These are phyloP conservation scores for Aureobasidium mangrovei DNA, from an alignment of 2,329 filamentous ascomycete genomes.

Conservation along the genomic window DNA sequence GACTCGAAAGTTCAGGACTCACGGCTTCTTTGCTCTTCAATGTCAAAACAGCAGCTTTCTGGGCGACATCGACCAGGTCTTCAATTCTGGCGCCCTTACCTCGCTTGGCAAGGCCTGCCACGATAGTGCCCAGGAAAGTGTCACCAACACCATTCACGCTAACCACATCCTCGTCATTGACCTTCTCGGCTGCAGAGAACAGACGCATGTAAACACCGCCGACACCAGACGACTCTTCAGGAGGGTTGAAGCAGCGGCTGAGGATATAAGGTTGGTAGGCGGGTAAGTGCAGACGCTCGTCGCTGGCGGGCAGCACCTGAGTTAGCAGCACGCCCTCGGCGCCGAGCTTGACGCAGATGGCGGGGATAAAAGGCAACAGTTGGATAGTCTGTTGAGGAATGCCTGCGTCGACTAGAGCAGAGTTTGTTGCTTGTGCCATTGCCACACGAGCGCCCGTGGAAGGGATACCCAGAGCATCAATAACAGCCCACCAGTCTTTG, in stretches of 20 bases:
- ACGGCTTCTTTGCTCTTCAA: slow-evolving; percentile 69
- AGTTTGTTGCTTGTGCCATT: slow-evolving; percentile 59
- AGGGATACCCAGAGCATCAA: slow-evolving; percentile 70
- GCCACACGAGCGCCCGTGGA: slow-evolving; percentile 60
- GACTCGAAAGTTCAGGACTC: slow-evolving; percentile 44
- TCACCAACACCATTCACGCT: slow-evolving; percentile 94
- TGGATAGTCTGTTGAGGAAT: slow-evolving; percentile 77
- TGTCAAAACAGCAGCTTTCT: slow-evolving; percentile 70
- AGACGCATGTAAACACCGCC: slow-evolving; percentile 76
- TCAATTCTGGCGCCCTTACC: slow-evolving; percentile 42
- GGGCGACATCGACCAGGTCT: slow-evolving; percentile 67
- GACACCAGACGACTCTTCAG: slow-evolving; percentile 45
- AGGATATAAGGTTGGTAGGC: slow-evolving; percentile 63
- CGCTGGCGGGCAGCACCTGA: slow-evolving; percentile 57
- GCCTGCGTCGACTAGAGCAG: slow-evolving; percentile 64
- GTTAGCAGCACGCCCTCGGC: slow-evolving; percentile 66
- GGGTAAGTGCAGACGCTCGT: slow-evolving; percentile 55
- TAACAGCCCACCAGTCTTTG: slow-evolving; percentile 65
- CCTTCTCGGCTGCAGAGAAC: slow-evolving; percentile 55
- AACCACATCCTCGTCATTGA: slow-evolving; percentile 56
- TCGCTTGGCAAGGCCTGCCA: slow-evolving; percentile 62
- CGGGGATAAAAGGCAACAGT: slow-evolving; percentile 80
- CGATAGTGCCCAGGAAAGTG: slow-evolving; percentile 76
- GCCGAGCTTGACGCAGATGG: slow-evolving; percentile 77
- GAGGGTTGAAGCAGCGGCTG: slow-evolving; percentile 44